Evolutionary conservation across 306 rosid species (phyloP).

Genomic region (Malus sieversii): DNA sequence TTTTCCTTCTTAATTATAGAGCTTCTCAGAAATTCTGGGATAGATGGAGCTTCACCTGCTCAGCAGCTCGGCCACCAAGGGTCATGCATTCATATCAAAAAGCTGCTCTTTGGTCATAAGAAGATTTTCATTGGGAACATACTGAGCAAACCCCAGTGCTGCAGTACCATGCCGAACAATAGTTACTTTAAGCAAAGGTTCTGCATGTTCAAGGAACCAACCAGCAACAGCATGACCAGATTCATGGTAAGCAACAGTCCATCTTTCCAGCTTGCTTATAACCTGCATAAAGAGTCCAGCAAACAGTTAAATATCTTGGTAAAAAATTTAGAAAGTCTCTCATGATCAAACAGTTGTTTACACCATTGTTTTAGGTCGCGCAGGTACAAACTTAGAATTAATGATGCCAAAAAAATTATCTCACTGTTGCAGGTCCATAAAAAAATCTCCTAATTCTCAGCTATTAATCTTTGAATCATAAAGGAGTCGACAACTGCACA

Average conservation of each 20-base stretch:
- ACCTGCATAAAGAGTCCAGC: conserved; percentile 43
- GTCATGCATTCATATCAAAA: conserved; percentile 84
- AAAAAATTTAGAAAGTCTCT: background rate
- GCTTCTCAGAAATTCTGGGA: background rate
- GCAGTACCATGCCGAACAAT: conserved; percentile 95
- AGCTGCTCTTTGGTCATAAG: conserved; percentile 94
- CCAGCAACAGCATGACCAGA: conserved; percentile 94
- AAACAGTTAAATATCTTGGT: background rate
- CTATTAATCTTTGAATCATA: background rate
- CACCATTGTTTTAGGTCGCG: background rate
- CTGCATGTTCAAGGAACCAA: conserved; percentile 87
- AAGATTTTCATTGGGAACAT: conserved; percentile 85
- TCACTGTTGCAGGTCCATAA: background rate
- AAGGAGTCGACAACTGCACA: background rate
- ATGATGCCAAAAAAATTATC: background rate
- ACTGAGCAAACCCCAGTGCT: conserved; percentile 93
- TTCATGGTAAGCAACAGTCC: conserved; percentile 94
- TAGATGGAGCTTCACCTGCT: conserved; percentile 49
- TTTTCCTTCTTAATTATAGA: background rate
- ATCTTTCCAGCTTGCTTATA: conserved; percentile 79
- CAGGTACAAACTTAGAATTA: background rate
- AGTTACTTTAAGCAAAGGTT: conserved; percentile 83
- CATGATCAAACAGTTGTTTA: background rate
- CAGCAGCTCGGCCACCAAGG: conserved; percentile 98
- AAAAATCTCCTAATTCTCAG: background rate